Base-by-base conservation (phyloP, 1,284 basidiomycete genomes). In the Peniophora sp. region DNA sequence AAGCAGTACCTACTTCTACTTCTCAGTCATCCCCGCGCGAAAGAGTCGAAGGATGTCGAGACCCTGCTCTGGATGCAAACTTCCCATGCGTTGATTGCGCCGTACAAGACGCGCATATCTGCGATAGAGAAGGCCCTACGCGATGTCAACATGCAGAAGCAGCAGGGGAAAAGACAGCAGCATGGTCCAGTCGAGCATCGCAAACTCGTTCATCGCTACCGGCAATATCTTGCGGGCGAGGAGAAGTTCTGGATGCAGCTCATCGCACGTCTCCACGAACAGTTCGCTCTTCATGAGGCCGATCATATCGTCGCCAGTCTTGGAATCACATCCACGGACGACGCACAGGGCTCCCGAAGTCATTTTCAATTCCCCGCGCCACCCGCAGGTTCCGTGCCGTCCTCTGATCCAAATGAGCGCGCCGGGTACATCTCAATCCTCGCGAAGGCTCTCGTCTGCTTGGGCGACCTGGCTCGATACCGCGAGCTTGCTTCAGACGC, bases 391-490 rank as follows among this genome's bases (percentile, higher is more conserved):
- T 63, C 70, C 14, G 66, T 69, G 20, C 55, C 65, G 6, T 72
- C 75, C 12, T 61, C 66, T 35, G 73, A 71, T n/a, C 54, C 69
- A 18, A 75, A 75, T 20, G 79, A 88, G 61, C 76, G 75, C 47
- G 77, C 79, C 51, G 75, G 75, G 52, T 78, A 81, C 55, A 68
- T 90, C 22, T 77, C 80, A 14, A 84, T 91, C 42, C 71, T 96
- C 41, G 88, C 88, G 70, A 97, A 95, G 68, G 84, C 87, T 2
- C 73, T 98, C 47, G 86, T 97, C 24, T 97, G 87, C 65, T 78
- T 97, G 18, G 96, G 96, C 15, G 96, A 99, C 64, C 83, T 99
- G 44, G 90, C 92, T 55, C 78, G 96, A 32, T 99, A 99, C 68
- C 79, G 88, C 53, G 95, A 98, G 62, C 82, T 91, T 54, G 95